Percentiles rank a stretch among this genome's conserved stretches.
Conservation (phyloP, 495 filamentous ascomycete genomes). For the Aspergillus olivimuriae region DNA sequence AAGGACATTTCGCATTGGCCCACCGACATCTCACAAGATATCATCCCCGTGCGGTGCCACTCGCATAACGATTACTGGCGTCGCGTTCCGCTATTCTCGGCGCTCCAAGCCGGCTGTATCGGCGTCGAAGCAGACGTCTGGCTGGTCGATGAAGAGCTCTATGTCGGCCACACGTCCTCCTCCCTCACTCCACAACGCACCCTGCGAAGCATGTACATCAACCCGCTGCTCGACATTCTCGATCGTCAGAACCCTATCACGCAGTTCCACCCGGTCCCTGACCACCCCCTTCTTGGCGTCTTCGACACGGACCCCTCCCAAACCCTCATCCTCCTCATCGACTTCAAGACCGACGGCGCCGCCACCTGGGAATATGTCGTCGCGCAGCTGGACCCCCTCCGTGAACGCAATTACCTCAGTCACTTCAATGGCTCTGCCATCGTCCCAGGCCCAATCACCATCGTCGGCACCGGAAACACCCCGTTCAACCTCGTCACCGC, state of each 20-base stretch:
- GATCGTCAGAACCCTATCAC: slow-evolving; percentile 41
- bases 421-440: slow-evolving; percentile 46
- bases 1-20: slow-evolving; percentile 55
- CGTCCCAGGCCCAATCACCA: slow-evolving; percentile 55
- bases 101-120: slow-evolving; percentile 58
- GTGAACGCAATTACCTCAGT: slow-evolving; percentile 57
- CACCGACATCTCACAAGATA: slow-evolving; percentile 67
- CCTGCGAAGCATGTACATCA: slow-evolving; percentile 48
- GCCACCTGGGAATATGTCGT: slow-evolving; percentile 48
- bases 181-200: slow-evolving; percentile 44
- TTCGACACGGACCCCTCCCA: slow-evolving; percentile 50
- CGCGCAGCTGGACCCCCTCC: slow-evolving; percentile 57
- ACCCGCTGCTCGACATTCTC: slow-evolving; percentile 48
- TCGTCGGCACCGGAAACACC: slow-evolving; percentile 74
- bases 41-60: slow-evolving; percentile 58
- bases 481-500: slow-evolving; percentile 58
- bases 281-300: slow-evolving; percentile 28
- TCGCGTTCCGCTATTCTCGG: slow-evolving; percentile 61
- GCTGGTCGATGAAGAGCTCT: slow-evolving; percentile 64
- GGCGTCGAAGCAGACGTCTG: slow-evolving; percentile 85
- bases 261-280: slow-evolving; percentile 19
- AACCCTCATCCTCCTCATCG: slow-evolving; percentile 61
- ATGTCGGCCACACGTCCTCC: slow-evolving; percentile 47
- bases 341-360: slow-evolving; percentile 56
- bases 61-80: slow-evolving; percentile 94